phyloP scores from a whole-genome alignment of 306 rosid species.

The Phaseolus lunatus region DNA sequence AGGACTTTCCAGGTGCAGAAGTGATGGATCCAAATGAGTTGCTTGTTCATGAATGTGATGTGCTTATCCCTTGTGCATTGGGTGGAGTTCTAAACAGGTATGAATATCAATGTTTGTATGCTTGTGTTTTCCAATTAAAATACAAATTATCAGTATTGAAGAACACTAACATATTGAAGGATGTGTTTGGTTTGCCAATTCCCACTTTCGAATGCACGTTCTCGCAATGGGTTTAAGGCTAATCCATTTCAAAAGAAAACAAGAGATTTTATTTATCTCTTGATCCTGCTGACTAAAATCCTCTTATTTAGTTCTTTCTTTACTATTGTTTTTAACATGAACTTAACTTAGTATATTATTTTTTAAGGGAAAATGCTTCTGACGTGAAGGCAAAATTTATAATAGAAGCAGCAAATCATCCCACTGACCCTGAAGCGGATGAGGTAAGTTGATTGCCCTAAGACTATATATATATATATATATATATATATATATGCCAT shows the following conservation, averaged over 20 bases:
- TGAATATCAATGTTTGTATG: slow-evolving; percentile 4
- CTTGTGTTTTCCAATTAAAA: no score
- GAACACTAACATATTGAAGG: no score
- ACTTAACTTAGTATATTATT: not conserved
- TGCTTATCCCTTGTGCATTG: slow-evolving; percentile 78
- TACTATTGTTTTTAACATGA: not conserved
- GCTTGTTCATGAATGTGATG: slow-evolving; percentile 77
- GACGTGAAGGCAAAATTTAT: slow-evolving; percentile 68
- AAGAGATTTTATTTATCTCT: not conserved
- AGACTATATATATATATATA: not conserved
- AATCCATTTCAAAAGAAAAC: no score
- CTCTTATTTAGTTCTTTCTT: not conserved
- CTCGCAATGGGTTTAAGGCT: no score
- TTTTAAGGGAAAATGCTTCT: slow-evolving; percentile 61
- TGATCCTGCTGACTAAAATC: slow-evolving; percentile 4
- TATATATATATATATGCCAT: not conserved
- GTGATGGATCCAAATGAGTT: slow-evolving; percentile 62
- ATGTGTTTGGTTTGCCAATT: no score
- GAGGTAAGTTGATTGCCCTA: slow-evolving; percentile 46
- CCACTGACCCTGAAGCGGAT: slow-evolving; percentile 74
- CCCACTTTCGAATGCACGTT: not conserved
- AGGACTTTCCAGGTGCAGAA: slow-evolving; percentile 62
- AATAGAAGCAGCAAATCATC: slow-evolving; percentile 74
- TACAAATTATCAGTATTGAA: no score
- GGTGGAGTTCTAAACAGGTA: slow-evolving; percentile 77